These are phyloP conservation scores for Mixia osmundae DNA, from an alignment of 1,284 basidiomycete genomes.

Conservation along the genomic window DNA sequence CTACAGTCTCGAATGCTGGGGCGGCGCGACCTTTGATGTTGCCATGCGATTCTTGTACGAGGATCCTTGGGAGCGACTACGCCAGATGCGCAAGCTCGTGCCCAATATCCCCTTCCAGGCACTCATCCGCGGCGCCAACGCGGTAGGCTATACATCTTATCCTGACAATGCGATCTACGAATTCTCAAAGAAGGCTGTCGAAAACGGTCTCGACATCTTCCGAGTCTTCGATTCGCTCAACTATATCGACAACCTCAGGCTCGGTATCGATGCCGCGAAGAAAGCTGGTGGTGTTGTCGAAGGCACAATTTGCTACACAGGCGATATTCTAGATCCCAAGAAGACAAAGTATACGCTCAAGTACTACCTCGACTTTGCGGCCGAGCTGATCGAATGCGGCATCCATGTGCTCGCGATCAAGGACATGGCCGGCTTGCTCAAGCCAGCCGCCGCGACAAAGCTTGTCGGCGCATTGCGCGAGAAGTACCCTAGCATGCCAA, in stretches of 20 bases:
- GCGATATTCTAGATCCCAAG: slow-evolving; percentile 83
- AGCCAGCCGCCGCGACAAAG: slow-evolving; percentile 78
- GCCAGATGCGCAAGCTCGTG: slow-evolving; percentile 79
- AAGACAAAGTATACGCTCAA: slow-evolving; percentile 94
- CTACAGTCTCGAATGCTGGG: slow-evolving; percentile 97
- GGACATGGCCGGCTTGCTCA: slow-evolving; percentile 97
- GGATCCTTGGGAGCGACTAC: slow-evolving; percentile 96
- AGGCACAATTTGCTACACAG: slow-evolving; percentile 91
- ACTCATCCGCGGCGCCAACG: slow-evolving; percentile 93
- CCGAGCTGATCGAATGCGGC: slow-evolving; percentile 72
- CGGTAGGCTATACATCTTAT: slow-evolving; percentile 97
- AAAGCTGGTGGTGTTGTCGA: slow-evolving; percentile 96
- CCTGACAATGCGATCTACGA: slow-evolving; percentile 99
- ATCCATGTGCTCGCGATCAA: slow-evolving; percentile 97
- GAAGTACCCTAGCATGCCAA: slow-evolving; percentile 90
- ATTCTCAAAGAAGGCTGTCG: slow-evolving; percentile 51
- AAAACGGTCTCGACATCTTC: slow-evolving; percentile 99
- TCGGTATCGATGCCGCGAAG: slow-evolving; percentile 97
- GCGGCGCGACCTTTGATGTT: slow-evolving; percentile 96
- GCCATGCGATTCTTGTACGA: slow-evolving; percentile 99
- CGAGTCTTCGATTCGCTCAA: slow-evolving; percentile 98
- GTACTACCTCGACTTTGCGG: slow-evolving; percentile 92
- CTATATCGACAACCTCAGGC: slow-evolving; percentile 87
- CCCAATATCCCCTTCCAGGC: slow-evolving; percentile 99
- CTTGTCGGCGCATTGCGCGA: slow-evolving; percentile 83